A percentile compares a stretch with the other conserved stretches of the same genome.
phyloP scores from a whole-genome alignment of 768 basidiomycete species.

The Tricholoma sp. region DNA sequence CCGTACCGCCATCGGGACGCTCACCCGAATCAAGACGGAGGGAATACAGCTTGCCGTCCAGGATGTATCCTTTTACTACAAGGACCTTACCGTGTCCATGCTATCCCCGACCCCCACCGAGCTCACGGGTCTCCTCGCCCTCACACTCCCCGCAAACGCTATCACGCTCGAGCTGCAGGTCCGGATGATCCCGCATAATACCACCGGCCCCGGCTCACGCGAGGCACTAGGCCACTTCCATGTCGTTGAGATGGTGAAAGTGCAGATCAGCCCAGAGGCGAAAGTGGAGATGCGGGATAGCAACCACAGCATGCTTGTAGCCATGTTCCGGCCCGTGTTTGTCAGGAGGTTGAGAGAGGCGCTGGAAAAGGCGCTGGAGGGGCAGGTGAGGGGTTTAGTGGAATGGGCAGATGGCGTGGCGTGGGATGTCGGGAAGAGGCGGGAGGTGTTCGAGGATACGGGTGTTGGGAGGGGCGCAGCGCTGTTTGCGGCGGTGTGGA shows the following conservation, averaged over 20 bases:
- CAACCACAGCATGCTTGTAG: conserved; percentile 59
- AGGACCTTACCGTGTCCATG: conserved; percentile 48
- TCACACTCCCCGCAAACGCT: conserved; percentile 61
- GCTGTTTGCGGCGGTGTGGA: conserved; percentile 57
- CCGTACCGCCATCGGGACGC: conserved; percentile 50
- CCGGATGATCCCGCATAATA: conserved; percentile 52
- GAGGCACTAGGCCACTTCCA: conserved; percentile 44
- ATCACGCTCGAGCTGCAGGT: conserved; percentile 66
- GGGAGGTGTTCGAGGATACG: conserved; percentile 61
- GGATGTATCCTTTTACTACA: conserved; percentile 73
- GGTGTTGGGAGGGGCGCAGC: conserved; percentile 46
- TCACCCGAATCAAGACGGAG: conserved; percentile 62
- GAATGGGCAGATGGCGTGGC: conserved; percentile 52
- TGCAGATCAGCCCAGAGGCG: conserved; percentile 53
- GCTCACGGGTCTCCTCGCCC: conserved; percentile 56
- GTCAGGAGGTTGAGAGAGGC: conserved; percentile 53
- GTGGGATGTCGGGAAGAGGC: conserved; percentile 53
- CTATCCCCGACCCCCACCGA: conserved; percentile 51
- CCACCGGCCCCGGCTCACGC: conserved; percentile 36
- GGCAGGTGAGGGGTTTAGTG: conserved; percentile 46
- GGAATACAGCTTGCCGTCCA: conserved; percentile 58
- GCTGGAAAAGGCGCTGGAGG: conserved; percentile 51
- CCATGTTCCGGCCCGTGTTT: conserved; percentile 62
- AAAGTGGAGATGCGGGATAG: conserved; percentile 49
- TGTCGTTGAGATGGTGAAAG: conserved; percentile 49